Conservation (phyloP, 768 basidiomycete species). For the Heimioporus sp. region DNA sequence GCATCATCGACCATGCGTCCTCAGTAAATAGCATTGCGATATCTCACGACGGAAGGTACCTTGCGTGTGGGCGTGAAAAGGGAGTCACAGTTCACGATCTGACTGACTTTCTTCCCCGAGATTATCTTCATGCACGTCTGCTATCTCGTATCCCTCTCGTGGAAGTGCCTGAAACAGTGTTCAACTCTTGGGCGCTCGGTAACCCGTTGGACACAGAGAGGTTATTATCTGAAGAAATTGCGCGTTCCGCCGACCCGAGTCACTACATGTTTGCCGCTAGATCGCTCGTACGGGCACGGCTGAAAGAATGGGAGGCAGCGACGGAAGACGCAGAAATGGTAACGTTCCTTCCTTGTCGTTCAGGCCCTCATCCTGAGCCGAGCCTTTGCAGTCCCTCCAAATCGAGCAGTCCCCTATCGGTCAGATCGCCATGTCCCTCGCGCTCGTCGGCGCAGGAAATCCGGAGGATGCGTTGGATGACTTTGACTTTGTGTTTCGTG, state of each 20-base stretch:
- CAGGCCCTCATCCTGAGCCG: not conserved
- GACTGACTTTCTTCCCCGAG: not conserved
- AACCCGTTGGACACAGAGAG: not conserved
- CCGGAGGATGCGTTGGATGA: not conserved
- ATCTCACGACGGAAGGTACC: conserved; percentile 6
- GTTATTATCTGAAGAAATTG: not conserved
- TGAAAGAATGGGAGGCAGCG: not conserved
- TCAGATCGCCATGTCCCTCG: not conserved
- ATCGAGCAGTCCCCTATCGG: not conserved
- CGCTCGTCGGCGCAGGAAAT: not conserved
- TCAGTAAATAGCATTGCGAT: not conserved
- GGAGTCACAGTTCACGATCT: conserved; percentile 2
- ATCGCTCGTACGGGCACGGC: not conserved
- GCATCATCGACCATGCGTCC: not conserved
- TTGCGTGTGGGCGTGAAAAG: conserved; percentile 3
- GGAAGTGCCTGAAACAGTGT: not conserved
- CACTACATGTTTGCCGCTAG: not conserved
- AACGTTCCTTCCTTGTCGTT: not conserved
- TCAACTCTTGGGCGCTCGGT: not conserved
- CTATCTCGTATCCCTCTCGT: not conserved
- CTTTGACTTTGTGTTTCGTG: not conserved
- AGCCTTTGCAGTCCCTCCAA: not conserved
- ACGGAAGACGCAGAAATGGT: not conserved
- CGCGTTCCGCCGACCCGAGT: not conserved
- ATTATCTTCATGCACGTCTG: not conserved